Evolutionary conservation across 495 filamentous ascomycete species (phyloP).

Genomic region (Penicillium alfredii): DNA sequence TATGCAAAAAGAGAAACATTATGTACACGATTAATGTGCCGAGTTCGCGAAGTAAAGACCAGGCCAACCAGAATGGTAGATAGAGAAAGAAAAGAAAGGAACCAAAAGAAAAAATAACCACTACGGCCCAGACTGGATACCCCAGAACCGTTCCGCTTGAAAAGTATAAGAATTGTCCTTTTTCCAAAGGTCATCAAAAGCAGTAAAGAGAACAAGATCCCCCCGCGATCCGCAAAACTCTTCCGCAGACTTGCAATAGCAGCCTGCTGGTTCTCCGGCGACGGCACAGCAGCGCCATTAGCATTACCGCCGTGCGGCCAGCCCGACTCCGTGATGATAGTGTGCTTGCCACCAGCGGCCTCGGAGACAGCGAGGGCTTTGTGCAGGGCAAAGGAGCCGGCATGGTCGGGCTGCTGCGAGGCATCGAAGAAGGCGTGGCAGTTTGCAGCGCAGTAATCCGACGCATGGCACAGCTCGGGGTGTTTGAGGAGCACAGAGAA

Average conservation of each 20-base stretch:
- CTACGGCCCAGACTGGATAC: too few relatives aligned
- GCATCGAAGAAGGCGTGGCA: conserved; percentile 80
- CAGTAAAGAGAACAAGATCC: conserved; percentile 63
- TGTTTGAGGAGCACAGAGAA: conserved; percentile 59
- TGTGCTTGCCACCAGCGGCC: conserved; percentile 48
- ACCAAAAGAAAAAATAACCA: too few relatives aligned
- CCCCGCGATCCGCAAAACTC: conserved; percentile 39
- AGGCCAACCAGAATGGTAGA: background rate
- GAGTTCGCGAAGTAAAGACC: conserved; percentile 7
- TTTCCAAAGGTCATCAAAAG: conserved; percentile 79
- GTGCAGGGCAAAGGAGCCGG: conserved; percentile 57
- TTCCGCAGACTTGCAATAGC: conserved; percentile 59
- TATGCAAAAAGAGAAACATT: background rate
- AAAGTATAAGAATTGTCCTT: conserved; percentile 55
- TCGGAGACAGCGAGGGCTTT: conserved; percentile 47
- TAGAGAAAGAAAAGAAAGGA: too few relatives aligned
- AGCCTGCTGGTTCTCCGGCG: conserved; percentile 51
- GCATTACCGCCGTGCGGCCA: conserved; percentile 65
- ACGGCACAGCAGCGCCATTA: conserved; percentile 61
- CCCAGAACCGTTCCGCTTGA: conserved; percentile 69
- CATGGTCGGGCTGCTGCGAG: conserved; percentile 44
- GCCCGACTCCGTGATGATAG: conserved; percentile 70
- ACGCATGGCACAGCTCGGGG: conserved; percentile 62
- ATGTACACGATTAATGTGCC: conserved; percentile 4
- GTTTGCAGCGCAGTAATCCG: conserved; percentile 77